A percentile compares a stretch with the other conserved stretches of the same genome.
phyloP scores from a whole-genome alignment of 805 yeast species.

The Cyberlindnera maritima region DNA sequence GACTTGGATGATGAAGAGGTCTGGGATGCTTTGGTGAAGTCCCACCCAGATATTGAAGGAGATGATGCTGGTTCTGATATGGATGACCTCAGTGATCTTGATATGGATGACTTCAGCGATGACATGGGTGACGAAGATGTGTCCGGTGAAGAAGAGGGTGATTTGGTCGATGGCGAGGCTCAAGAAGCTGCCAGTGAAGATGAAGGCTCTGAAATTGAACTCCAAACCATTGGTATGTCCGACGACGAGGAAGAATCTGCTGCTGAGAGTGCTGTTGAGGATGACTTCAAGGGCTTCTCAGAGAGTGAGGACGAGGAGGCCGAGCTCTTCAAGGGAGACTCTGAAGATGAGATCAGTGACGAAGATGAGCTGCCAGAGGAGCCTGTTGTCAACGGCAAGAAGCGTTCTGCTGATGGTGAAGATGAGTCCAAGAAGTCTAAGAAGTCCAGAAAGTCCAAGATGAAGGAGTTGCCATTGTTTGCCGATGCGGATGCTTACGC shows the following conservation, averaged over 20 bases:
- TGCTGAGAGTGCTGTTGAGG: constrained; percentile 13
- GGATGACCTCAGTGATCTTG: constrained; percentile 62
- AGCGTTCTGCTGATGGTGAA: constrained; percentile 28
- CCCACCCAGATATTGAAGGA: constrained; percentile 70
- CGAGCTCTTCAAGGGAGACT: constrained; percentile 35
- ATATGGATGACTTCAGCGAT: constrained; percentile 32
- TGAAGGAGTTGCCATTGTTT: constrained; percentile 74
- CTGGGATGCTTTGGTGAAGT: constrained; percentile 76
- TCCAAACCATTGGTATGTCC: constrained; percentile 20
- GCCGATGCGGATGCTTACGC: constrained; percentile 90
- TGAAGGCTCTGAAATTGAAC: constrained; percentile 31
- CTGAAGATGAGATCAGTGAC: constrained; percentile 37
- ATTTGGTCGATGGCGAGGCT: constrained; percentile 1
- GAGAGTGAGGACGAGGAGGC: constrained; percentile 37
- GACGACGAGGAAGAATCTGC: constrained; percentile 32
- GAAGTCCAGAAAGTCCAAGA: constrained; percentile 48
- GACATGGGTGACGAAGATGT: constrained; percentile 43
- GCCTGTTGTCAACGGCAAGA: constrained; percentile 25
- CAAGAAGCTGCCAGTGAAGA: constrained; percentile 30
- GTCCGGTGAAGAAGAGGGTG: background rate
- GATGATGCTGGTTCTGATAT: constrained; percentile 32
- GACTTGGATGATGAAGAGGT: constrained; percentile 68
- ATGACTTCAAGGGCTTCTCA: constrained; percentile 32
- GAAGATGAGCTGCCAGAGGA: constrained; percentile 30
- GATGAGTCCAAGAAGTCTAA: constrained; percentile 19